phyloP scores from a whole-genome alignment of 495 filamentous ascomycete species.

The Gamarada debralockiae region DNA sequence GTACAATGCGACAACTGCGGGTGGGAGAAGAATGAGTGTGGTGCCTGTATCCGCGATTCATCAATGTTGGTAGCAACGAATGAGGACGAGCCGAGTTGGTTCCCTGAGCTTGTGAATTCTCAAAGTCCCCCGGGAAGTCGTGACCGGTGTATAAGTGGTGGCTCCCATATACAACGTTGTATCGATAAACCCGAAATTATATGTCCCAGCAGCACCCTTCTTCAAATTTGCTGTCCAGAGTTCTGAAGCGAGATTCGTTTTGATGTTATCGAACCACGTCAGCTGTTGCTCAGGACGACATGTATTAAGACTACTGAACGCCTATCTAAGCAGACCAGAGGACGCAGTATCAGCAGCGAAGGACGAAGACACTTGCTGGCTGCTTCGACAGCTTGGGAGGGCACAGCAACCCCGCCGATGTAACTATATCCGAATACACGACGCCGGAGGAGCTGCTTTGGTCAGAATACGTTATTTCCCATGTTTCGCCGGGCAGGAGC shows the following conservation, averaged over 20 bases:
- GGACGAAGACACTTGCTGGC: slow-evolving; percentile 55
- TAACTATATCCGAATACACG: slow-evolving; percentile 69
- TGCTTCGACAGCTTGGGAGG: slow-evolving; percentile 64
- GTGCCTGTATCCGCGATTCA: slow-evolving; percentile 69
- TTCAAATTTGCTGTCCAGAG: slow-evolving; percentile 71
- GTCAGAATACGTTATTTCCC: slow-evolving; percentile 72
- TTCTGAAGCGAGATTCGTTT: slow-evolving; percentile 50
- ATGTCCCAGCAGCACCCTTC: slow-evolving; percentile 58
- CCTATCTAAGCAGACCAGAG: slow-evolving; percentile 71
- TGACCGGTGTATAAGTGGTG: slow-evolving; percentile 58
- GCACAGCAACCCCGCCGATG: slow-evolving; percentile 60
- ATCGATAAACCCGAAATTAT: slow-evolving; percentile 76
- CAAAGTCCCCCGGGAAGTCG: slow-evolving; percentile 64
- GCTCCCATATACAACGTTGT: slow-evolving; percentile 53
- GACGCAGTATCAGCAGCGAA: slow-evolving; percentile 56
- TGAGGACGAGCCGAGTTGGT: slow-evolving; percentile 48
- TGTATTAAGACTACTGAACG: slow-evolving; percentile 68
- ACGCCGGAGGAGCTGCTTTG: slow-evolving; percentile 58
- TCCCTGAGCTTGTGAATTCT: slow-evolving; percentile 60
- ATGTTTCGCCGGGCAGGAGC: slow-evolving; percentile 50
- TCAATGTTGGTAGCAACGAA: slow-evolving; percentile 33
- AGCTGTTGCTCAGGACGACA: slow-evolving; percentile 55
- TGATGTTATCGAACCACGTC: slow-evolving; percentile 74
- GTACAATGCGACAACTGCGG: slow-evolving; percentile 55
- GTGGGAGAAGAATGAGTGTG: slow-evolving; percentile 62